Evolutionary conservation across 108 stramenopile species (phyloP), one percentile per base, ranked within the genome.

Genomic region (Cyclotella atomus): DNA sequence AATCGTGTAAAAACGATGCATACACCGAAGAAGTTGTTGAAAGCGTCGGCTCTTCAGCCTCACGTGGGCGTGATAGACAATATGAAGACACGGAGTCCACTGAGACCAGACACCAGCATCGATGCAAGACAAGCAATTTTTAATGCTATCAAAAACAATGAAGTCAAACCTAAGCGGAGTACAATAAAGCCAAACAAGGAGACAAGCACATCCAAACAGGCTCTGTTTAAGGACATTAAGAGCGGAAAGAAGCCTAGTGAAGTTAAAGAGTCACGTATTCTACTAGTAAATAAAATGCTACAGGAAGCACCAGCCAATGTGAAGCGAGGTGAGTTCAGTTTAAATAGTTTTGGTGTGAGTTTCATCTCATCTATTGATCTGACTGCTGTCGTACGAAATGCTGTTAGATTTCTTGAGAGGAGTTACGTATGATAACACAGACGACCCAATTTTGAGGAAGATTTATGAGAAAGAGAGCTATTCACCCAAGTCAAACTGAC

Each of bases 281-380:
- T 87, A 17, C 81, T 94, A 80, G 93, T 94, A 25, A 90, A 91
- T 45, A 66, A 87, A 49, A 88, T 94, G 89, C 71, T 91, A 23
- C 81, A 89, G 35, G 66, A 85, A 46, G 93, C 89, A 1, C 78
- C 84, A 15, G 77, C 85, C 43, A 69, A 79, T 54, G 74, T 84
- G 17, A 87, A 72, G 33, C 63, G 84, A 64, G 79, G 79, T 80
- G 46, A 68, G 71, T 28, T 47, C 35, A 3, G 35, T 21, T 35
- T 8, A 29, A 47, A 8, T 65, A 29, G 27, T 8, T 47, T 34
- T 19, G 5, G 8, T 5, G 25, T 46, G 25, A 64, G 2, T 28
- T 64, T 20, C 14, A 3, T 20, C 12, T 64, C 5, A 41, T 7
- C 19, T n/a, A 61, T 61, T 38, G 3, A 45, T 4, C 45, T 0